Evolutionary conservation across 306 rosid species (phyloP).

Genomic region (Cucumis hystrix): DNA sequence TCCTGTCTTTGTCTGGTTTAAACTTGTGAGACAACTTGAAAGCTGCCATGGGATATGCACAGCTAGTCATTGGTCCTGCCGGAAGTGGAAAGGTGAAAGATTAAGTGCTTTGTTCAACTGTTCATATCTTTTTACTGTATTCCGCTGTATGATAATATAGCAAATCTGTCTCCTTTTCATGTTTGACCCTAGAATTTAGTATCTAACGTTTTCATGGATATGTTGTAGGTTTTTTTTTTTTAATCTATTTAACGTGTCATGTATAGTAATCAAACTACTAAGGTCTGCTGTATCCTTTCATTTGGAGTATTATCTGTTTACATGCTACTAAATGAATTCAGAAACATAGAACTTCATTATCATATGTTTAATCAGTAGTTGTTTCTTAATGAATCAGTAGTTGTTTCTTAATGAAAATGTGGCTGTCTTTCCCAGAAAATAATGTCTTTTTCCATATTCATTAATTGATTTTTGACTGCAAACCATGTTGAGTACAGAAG

Average conservation of each 20-base stretch:
- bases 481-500: neutral
- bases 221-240: neutral
- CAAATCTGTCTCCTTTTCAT: neutral
- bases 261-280: neutral
- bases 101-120: neutral
- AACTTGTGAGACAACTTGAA: conserved; percentile 3
- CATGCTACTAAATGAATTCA: neutral
- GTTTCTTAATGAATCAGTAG: neutral
- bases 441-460: neutral
- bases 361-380: neutral
- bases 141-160: neutral
- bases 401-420: neutral
- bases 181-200: neutral
- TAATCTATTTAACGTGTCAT: neutral
- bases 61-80: conserved; percentile 57
- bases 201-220: neutral
- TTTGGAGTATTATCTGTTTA: neutral
- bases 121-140: neutral
- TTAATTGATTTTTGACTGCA: neutral
- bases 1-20: conserved; percentile 21
- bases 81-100: conserved; percentile 69
- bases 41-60: conserved; percentile 45
- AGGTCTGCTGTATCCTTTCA: neutral
- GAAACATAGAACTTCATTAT: neutral
- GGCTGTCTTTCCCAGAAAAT: neutral